Evolutionary conservation across 768 basidiomycete genomes (phyloP).

Genomic region (Saitozyma podzolica): DNA sequence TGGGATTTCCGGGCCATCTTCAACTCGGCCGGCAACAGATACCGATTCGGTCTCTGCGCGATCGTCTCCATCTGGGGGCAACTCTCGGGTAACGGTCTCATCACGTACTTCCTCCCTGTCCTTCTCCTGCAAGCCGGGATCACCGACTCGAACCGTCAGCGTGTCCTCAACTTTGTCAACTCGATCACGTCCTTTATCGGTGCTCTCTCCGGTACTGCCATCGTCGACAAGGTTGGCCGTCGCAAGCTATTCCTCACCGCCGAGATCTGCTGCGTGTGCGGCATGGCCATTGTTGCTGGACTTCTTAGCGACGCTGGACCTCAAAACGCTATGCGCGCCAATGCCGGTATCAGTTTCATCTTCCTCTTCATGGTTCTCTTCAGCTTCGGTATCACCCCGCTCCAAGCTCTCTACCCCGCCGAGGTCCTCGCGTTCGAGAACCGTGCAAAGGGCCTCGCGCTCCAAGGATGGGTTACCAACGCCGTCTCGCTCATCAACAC

Average conservation of each 20-base stretch:
- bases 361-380: slow-evolving; percentile 53
- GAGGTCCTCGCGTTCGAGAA: slow-evolving; percentile 61
- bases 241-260: slow-evolving; percentile 57
- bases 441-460: slow-evolving; percentile 60
- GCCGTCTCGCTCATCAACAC: slow-evolving; percentile 50
- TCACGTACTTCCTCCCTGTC: slow-evolving; percentile 51
- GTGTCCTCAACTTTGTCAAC: too few species aligned
- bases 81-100: slow-evolving; percentile 57
- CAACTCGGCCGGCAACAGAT: slow-evolving; percentile 57
- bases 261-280: slow-evolving; percentile 54
- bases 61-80: slow-evolving; percentile 57
- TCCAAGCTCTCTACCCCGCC: slow-evolving; percentile 62
- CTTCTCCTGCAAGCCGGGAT: slow-evolving; percentile 50
- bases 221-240: too few species aligned
- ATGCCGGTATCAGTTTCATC: slow-evolving; percentile 60
- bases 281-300: slow-evolving; percentile 58
- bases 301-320: slow-evolving; percentile 55
- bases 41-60: slow-evolving; percentile 60
- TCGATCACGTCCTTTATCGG: too few species aligned
- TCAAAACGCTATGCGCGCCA: slow-evolving; percentile 53
- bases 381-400: slow-evolving; percentile 62
- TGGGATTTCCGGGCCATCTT: slow-evolving; percentile 64
- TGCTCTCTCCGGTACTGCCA: too few species aligned
- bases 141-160: slow-evolving; percentile 43
- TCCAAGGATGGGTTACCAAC: slow-evolving; percentile 58